Base-by-base conservation (phyloP, 768 basidiomycete species). In the Boletus bicolor region DNA sequence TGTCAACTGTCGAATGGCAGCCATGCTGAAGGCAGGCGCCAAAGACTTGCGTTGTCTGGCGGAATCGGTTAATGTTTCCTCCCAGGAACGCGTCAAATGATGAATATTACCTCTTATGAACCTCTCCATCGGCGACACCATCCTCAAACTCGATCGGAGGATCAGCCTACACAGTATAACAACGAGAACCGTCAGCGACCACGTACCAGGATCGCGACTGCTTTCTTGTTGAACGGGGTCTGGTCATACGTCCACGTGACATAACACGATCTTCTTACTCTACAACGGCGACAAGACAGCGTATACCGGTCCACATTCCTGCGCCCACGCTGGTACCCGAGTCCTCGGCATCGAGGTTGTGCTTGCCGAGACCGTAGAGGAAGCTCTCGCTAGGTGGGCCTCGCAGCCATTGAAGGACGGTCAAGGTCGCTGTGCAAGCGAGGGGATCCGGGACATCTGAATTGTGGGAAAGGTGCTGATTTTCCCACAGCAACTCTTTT, bases 191-290 rank as follows among this genome's bases (percentile, higher is more conserved):
- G 7, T 17, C 30, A 51, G 35, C 17, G 32, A 24, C 1, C 10
- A 38, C 62, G 21, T 30, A 60, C 64, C 53, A 10, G 11, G 11
- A 0, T n/a, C 24, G 75, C 75, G 5, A 79, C 68, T 26, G 77
- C 70, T 1, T 60, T 43, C 38, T 67, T 73, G 4, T 66, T 56
- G 28, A 76, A 60, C 4, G 66, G 68, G 0, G 74, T 74, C 41
- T 76, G 76, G 0, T 76, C 63, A 56, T 84, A 84, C 0, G 69
- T 72, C 9, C 64, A 51, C 0, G 45, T 32, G 1, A 39, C 71
- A 70, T 19, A 66, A 17, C 12, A 66, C n/a, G 34, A 66, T 35
- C 43, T 9, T 42, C 7, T 34, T 21, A 0, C 10, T 39, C 0
- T 62, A 57, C 7, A 66, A 17, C 6, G 55, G 38, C 14, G 51